Evolutionary conservation across 768 basidiomycete genomes (phyloP), one percentile per base, ranked within the genome.

Genomic region (Botryobasidium botryosum): DNA sequence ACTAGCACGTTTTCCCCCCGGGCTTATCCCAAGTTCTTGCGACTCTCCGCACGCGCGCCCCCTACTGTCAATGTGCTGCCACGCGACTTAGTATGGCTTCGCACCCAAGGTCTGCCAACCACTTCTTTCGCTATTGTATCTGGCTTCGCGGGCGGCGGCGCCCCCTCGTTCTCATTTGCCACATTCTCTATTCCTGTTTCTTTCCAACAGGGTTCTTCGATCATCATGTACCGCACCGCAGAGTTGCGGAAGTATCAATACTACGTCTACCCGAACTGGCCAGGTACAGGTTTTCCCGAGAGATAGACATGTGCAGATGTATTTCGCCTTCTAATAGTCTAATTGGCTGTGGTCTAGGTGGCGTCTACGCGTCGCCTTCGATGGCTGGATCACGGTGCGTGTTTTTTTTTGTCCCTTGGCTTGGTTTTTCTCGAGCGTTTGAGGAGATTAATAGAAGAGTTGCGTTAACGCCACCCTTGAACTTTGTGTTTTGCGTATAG

Each of bases 161-260:
- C 33, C 13, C 38, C 31, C 20, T 20, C 7, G 40, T 43, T 31
- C 35, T 32, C 17, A 10, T 10, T 12, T 31, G 17, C n/a, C n/a
- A 15, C 17, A 24, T 32, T 17, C 26, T 47, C 4, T 35, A 40
- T 29, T 40, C n/a, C 2, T 10, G 6, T 15, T 20, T 39, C 18
- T 18, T 26, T 18, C 37, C 37, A 8, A 3, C 51, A 88, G 83
- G 91, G 79, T 43, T 77, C 82, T 10, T 94, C 90, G 13, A 86
- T 94, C 33, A 77, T 97, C 54, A 94, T 97, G 90, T 97, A 94
- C 62, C 75, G 78, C 15, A 68, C 77, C 31, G 68, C 77, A 23
- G 74, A 78, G 38, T 67, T 94, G 5, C 73, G 88, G 44, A 65
- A 68, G 52, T 72, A 77, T 56, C 90, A 92, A 57, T 94, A 92